Percentiles rank a stretch among this genome's conserved stretches.
Evolutionary conservation across 176 grass and related monocot genomes (phyloP).

Genomic region (Ananas comosus): DNA sequence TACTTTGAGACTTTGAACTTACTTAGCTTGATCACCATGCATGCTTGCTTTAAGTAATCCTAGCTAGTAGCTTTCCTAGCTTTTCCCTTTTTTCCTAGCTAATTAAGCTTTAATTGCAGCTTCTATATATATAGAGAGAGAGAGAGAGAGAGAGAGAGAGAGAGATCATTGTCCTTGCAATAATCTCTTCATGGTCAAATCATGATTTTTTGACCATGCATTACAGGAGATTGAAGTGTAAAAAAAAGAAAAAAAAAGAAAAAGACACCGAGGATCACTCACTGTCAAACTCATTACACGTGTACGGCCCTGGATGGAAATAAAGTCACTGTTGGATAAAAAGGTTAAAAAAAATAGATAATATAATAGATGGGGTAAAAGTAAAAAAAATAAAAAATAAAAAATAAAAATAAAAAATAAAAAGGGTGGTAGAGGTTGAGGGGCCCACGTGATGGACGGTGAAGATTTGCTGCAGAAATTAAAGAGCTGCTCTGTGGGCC

Average conservation of each 20-base stretch:
- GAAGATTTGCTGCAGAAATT: too few species aligned
- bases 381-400: not conserved
- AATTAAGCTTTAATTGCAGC: too few species aligned
- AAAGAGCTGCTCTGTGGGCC: not conserved
- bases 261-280: not conserved
- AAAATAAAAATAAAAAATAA: not conserved
- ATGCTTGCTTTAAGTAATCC: not conserved
- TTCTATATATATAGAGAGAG: too few species aligned
- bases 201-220: too few species aligned
- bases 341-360: not conserved
- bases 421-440: not conserved
- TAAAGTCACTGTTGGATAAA: not conserved
- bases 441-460: not conserved
- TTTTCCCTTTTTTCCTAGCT: not conserved
- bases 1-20: not conserved
- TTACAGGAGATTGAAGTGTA: not conserved
- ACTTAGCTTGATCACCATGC: not conserved
- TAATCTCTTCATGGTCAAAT: too few species aligned
- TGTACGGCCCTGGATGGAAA: not conserved
- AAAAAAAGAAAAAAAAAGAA: too few species aligned
- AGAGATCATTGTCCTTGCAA: too few species aligned
- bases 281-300: conserved; percentile 22
- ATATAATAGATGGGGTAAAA: not conserved
- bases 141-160: too few species aligned
- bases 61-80: not conserved